These are phyloP conservation scores for Curvularia verruculosa DNA, from an alignment of 2,329 filamentous ascomycete genomes.

Conservation along the genomic window DNA sequence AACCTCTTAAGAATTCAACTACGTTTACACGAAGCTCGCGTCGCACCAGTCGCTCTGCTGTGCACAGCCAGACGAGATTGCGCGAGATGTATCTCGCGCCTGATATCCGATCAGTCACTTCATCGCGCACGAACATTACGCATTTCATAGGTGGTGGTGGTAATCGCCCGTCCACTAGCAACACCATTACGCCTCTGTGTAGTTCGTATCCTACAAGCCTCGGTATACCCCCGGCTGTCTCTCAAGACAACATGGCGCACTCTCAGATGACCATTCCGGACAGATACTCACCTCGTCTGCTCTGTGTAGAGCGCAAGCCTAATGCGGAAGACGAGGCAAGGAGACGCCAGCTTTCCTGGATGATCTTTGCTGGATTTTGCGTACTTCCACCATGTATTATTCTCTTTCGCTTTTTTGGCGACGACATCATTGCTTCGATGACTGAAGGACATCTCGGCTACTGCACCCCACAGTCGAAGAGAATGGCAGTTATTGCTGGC, in stretches of 20 bases:
- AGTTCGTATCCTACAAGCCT: slow-evolving; percentile 22
- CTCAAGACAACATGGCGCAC: slow-evolving; percentile 24
- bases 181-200: slow-evolving; percentile 38
- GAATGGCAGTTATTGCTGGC: slow-evolving; percentile 38
- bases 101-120: slow-evolving; percentile 27
- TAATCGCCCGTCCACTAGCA: slow-evolving; percentile 40
- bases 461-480: slow-evolving; percentile 41
- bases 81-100: slow-evolving; percentile 44
- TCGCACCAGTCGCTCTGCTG: slow-evolving; percentile 37
- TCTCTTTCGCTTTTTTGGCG: slow-evolving; percentile 44
- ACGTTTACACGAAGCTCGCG: slow-evolving; percentile 24
- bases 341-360: slow-evolving; percentile 40
- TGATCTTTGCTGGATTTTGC: slow-evolving; percentile 42
- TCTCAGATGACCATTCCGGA: slow-evolving; percentile 22
- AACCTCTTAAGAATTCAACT: slow-evolving; percentile 24
- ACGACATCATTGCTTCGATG: slow-evolving; percentile 37
- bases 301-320: slow-evolving; percentile 35
- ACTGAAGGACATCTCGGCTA: slow-evolving; percentile 41
- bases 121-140: slow-evolving; percentile 29
- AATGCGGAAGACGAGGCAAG: slow-evolving; percentile 35
- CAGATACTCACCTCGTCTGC: slow-evolving; percentile 38
- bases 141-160: slow-evolving; percentile 31
- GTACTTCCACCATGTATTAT: slow-evolving; percentile 46
- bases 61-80: slow-evolving; percentile 43
- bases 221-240: slow-evolving; percentile 14